A percentile compares a stretch with the other conserved stretches of the same genome.
Conservation (phyloP, 1,284 basidiomycete genomes). For the Austroboletus rostrupii region DNA sequence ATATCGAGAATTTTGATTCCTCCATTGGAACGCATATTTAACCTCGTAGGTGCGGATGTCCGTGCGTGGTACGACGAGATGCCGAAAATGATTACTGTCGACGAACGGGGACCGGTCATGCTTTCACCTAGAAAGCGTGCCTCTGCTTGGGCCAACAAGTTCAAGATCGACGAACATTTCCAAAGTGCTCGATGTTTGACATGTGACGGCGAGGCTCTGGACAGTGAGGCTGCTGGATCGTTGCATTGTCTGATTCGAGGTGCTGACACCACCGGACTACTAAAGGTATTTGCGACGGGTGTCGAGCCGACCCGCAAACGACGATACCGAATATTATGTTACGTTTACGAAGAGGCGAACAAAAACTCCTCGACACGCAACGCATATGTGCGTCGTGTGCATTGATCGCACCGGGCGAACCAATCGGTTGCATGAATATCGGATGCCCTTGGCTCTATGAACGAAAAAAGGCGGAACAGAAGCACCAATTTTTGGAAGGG, state of each 20-base stretch:
- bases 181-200: constrained; percentile 66
- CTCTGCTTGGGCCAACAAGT: constrained; percentile 29
- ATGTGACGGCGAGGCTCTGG: constrained; percentile 54
- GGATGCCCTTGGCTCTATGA: constrained; percentile 84
- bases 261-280: background rate
- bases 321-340: constrained; percentile 60
- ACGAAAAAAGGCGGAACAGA: constrained; percentile 61
- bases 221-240: constrained; percentile 40
- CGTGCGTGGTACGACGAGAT: constrained; percentile 87
- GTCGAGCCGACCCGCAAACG: constrained; percentile 48
- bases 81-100: constrained; percentile 52
- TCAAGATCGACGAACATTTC: constrained; percentile 77
- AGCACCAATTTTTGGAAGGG: constrained; percentile 44
- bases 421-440: constrained; percentile 72
- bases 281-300: constrained; percentile 66
- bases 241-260: background rate
- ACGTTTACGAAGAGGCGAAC: constrained; percentile 58
- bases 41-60: constrained; percentile 88
- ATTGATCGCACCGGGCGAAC: constrained; percentile 51
- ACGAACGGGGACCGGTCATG: constrained; percentile 22
- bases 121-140: constrained; percentile 48
- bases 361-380: constrained; percentile 55
- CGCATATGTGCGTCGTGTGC: constrained; percentile 72
- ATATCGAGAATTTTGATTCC: constrained; percentile 86
- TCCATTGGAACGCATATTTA: constrained; percentile 87